Base-by-base conservation (phyloP, 2,329 filamentous ascomycete genomes). In the Dryadomyces quercivorus region DNA sequence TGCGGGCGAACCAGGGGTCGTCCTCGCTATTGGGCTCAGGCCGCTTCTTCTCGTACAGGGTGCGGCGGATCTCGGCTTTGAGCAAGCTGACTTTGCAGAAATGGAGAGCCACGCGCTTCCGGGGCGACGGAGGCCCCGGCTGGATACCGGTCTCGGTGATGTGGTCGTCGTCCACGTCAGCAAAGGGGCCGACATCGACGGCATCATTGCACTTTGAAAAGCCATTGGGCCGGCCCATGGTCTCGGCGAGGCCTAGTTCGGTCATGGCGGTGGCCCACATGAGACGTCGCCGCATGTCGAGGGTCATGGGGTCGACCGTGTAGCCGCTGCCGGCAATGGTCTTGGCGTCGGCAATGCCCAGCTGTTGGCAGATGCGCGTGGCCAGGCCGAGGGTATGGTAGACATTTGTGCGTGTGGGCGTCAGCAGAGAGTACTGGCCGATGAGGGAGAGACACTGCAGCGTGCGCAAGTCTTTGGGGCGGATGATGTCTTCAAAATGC, bases 311-410 rank as follows among this genome's bases (percentile, higher is more conserved):
- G 61, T 94, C 83, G 16, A 84, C 70, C 7, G 76, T 73, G 26
- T 74, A 72, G 38, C 81, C 81, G 1, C 78, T 78, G 9, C 81
- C 81, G 1, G 78, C 78, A 55, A 97, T 89, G 0, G 90, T 95
- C 65, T 89, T 87, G 68, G 97, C 93, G 62, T 95, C 89, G 20
- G 85, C 85, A 46, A 96, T 74, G 6, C 91, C 89, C 52, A 96
- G 76, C 55, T 95, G 88, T 65, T 97, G 92, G 65, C 87, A 90
- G 51, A 98, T 81, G 60, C 89, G 84, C 16, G 88, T 85, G 8
- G 90, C 91, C 20, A 95, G 79, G 7, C 93, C 93, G 48, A 96
- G 81, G 51, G 96, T 84, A 70, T 94, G 96, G 70, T 95, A 97
- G 20, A 94, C 86, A 16, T 92, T 90, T 5, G 89, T 95, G 57